These are phyloP conservation scores for Phyllosticta citrichinensis DNA, from an alignment of 2,329 filamentous ascomycete genomes.

Conservation along the genomic window DNA sequence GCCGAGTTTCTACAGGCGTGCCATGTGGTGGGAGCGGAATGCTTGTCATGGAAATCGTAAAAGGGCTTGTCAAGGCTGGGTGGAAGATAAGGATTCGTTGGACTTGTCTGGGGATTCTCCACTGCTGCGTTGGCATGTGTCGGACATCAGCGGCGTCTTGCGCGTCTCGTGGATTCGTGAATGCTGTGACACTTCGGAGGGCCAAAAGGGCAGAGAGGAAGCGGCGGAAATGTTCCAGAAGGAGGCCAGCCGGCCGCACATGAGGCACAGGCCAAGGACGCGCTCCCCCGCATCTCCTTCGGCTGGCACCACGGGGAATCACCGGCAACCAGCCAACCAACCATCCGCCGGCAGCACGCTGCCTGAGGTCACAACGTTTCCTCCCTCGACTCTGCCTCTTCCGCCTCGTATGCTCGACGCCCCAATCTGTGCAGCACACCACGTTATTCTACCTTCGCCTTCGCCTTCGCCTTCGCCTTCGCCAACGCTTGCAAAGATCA, in stretches of 20 bases:
- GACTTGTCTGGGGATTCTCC: neutral
- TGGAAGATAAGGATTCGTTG: neutral
- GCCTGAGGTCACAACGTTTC: too few species aligned
- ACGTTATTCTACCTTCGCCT: too few species aligned
- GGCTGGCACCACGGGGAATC: neutral
- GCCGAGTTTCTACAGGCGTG: neutral
- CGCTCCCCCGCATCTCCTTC: neutral
- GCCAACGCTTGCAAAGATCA: neutral
- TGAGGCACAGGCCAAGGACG: neutral
- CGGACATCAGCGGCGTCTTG: neutral
- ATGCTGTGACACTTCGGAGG: neutral
- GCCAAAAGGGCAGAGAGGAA: neutral
- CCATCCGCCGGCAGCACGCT: too few species aligned
- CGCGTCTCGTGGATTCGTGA: neutral
- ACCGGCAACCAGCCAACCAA: too few species aligned
- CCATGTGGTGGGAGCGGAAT: neutral
- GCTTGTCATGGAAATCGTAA: neutral
- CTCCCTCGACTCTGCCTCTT: too few species aligned
- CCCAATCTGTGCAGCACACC: too few species aligned
- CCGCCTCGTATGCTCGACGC: too few species aligned
- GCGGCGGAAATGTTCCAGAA: neutral
- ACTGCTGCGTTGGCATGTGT: neutral
- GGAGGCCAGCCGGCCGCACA: neutral
- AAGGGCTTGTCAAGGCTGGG: neutral
- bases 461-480: neutral